A percentile compares a stretch with the other conserved stretches of the same genome.
These are phyloP conservation scores for Allium cepa DNA, from an alignment of 106 monocot genomes.

Conservation along the genomic window DNA sequence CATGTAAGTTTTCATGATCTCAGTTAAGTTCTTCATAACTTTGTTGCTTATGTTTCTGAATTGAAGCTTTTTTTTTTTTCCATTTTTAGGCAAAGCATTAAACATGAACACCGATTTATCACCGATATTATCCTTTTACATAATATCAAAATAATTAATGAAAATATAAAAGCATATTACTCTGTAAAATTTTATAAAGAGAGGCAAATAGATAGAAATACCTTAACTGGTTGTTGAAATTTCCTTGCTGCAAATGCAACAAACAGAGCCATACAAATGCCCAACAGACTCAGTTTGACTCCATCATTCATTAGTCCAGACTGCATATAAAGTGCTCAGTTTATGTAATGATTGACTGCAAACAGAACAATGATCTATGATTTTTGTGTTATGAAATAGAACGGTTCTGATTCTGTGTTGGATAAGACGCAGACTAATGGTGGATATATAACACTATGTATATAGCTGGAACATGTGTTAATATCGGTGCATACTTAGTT, in stretches of 20 bases:
- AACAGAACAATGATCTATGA: neutral
- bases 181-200: neutral
- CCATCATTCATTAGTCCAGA: slow-evolving; percentile 68
- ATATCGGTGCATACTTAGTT: no score
- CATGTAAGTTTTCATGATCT: neutral
- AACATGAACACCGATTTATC: slow-evolving; percentile 97
- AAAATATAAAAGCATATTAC: neutral
- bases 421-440: no score
- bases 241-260: slow-evolving; percentile 84
- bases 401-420: no score
- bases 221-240: slow-evolving; percentile 95
- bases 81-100: slow-evolving; percentile 70
- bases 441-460: no score
- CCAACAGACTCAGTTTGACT: slow-evolving; percentile 53
- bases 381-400: neutral
- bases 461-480: no score
- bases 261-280: slow-evolving; percentile 84
- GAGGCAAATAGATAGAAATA: slow-evolving; percentile 3
- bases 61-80: slow-evolving; percentile 57
- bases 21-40: slow-evolving; percentile 13
- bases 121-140: slow-evolving; percentile 73
- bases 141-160: neutral
- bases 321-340: slow-evolving; percentile 20
- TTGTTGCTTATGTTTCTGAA: slow-evolving; percentile 42
- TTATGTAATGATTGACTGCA: neutral